These are phyloP conservation scores for Populus pruinosa DNA, from an alignment of 345 rosid species.

Conservation along the genomic window DNA sequence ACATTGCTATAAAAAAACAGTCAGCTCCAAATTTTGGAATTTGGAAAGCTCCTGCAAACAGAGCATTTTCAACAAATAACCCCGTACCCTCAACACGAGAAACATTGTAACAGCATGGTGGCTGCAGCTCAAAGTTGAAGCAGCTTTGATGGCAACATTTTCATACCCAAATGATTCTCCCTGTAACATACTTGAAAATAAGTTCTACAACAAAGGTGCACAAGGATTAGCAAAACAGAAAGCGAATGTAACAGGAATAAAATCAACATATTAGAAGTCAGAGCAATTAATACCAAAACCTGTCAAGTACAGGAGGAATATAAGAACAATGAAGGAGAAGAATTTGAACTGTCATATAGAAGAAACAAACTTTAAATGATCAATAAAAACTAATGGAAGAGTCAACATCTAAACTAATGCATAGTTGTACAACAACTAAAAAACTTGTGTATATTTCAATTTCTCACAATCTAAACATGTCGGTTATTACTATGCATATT, in stretches of 20 bases:
- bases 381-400: background rate
- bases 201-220: slow-evolving; percentile 23
- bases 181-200: slow-evolving; percentile 11
- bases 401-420: no score
- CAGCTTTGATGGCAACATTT: slow-evolving; percentile 14
- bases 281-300: background rate
- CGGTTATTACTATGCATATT: no score
- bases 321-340: background rate
- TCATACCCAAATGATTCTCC: slow-evolving; percentile 8
- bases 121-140: background rate
- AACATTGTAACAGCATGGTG: background rate
- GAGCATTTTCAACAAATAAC: background rate
- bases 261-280: background rate
- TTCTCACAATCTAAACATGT: no score
- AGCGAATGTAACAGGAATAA: background rate
- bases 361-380: background rate
- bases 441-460: no score
- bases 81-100: background rate
- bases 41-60: slow-evolving; percentile 2
- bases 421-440: no score
- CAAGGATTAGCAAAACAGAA: background rate
- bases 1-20: slow-evolving; percentile 1
- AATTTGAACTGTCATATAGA: background rate
- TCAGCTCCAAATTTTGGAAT: slow-evolving; percentile 11
- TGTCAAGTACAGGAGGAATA: background rate